phyloP scores from a whole-genome alignment of 441 rosid genomes.

The Lepidium campestre region DNA sequence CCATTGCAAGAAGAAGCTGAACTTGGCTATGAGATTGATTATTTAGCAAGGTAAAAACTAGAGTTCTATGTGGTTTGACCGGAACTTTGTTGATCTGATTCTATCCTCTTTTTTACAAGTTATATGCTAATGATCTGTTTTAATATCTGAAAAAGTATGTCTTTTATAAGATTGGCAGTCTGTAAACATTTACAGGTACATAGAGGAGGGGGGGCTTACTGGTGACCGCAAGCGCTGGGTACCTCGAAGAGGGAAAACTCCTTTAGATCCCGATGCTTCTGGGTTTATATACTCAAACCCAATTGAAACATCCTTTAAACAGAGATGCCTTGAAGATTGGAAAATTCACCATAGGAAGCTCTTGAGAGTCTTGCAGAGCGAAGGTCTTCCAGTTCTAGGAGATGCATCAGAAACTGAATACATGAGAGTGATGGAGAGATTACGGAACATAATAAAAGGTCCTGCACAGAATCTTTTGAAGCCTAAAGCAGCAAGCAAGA shows the following conservation, averaged over 20 bases:
- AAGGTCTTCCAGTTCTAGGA: slow-evolving; percentile 72
- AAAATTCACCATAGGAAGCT: slow-evolving; percentile 69
- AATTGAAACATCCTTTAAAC: slow-evolving; percentile 83
- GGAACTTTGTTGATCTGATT: slow-evolving; percentile 1
- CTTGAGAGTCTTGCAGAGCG: slow-evolving; percentile 61
- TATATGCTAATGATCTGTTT: not conserved
- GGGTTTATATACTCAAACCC: slow-evolving; percentile 88
- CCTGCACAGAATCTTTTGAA: slow-evolving; percentile 73
- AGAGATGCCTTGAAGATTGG: slow-evolving; percentile 82
- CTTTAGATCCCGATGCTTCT: slow-evolving; percentile 86
- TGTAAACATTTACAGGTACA: slow-evolving; percentile 48
- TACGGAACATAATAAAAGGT: slow-evolving; percentile 70
- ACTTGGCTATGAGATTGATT: slow-evolving; percentile 89
- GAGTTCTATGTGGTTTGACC: not conserved
- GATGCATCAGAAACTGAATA: slow-evolving; percentile 81
- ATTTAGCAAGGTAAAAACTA: slow-evolving; percentile 63
- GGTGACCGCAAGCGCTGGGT: slow-evolving; percentile 99
- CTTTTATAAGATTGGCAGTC: not conserved
- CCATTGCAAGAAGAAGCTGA: slow-evolving; percentile 98
- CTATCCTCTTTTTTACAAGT: not conserved
- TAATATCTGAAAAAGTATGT: not conserved
- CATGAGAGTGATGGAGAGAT: slow-evolving; percentile 66
- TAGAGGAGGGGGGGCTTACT: slow-evolving; percentile 91
- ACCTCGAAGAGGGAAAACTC: slow-evolving; percentile 88
- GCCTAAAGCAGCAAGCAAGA: slow-evolving; percentile 99